Evolutionary conservation across 2,329 filamentous ascomycete species (phyloP).

Genomic region (Lasiodiplodia sp.): DNA sequence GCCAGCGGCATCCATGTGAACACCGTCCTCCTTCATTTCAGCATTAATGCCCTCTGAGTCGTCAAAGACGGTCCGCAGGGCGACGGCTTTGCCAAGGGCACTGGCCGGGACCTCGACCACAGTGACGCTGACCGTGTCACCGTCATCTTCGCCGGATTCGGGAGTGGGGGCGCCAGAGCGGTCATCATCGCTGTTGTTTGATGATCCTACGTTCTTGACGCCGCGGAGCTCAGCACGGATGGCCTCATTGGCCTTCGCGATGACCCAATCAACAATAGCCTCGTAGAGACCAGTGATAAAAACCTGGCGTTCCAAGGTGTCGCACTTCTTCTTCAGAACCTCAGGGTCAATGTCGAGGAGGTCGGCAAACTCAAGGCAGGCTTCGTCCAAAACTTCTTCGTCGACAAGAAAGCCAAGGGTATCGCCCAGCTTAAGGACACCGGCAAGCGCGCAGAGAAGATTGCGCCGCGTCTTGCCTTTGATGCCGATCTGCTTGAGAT

Average conservation of each 20-base stretch:
- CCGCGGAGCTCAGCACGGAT: conserved; percentile 78
- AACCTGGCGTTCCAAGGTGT: conserved; percentile 82
- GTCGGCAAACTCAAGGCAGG: conserved; percentile 88
- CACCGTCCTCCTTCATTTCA: conserved; percentile 96
- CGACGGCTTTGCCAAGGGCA: conserved; percentile 83
- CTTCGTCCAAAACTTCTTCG: conserved; percentile 80
- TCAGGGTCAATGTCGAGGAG: conserved; percentile 88
- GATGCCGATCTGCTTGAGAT: conserved; percentile 90
- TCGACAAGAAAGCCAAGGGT: conserved; percentile 86
- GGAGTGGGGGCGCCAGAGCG: conserved; percentile 68
- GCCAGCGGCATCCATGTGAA: conserved; percentile 76
- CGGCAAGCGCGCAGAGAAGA: conserved; percentile 84
- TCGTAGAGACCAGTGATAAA: conserved; percentile 91
- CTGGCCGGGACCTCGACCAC: conserved; percentile 85
- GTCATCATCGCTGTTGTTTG: conserved; percentile 63
- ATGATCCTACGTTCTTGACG: conserved; percentile 71
- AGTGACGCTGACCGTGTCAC: conserved; percentile 87
- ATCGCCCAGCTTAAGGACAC: conserved; percentile 89
- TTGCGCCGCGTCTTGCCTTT: conserved; percentile 84
- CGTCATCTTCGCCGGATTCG: conserved; percentile 72
- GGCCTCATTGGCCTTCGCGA: conserved; percentile 84
- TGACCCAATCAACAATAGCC: conserved; percentile 92
- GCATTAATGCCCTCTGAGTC: conserved; percentile 91
- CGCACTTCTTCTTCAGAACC: conserved; percentile 77
- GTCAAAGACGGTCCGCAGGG: conserved; percentile 90